Base-by-base conservation (phyloP, 1,139 yeast species). In the Insectozyma bohioensis region DNA sequence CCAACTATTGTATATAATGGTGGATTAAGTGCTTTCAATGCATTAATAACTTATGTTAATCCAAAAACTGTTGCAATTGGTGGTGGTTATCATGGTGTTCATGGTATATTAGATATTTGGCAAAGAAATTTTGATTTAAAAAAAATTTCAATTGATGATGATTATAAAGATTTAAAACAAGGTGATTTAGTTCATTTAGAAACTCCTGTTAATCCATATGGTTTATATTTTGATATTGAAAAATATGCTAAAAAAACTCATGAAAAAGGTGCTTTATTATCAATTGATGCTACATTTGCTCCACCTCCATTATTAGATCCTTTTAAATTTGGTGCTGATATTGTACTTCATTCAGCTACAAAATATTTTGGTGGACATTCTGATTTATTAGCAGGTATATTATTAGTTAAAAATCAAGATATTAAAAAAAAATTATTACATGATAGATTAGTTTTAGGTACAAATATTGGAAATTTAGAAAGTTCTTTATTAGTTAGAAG, bases 281-380 rank as follows among this genome's bases (percentile, higher is more conserved):
- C 80, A 16, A 82, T 88, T 6, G 97, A 90, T 55, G 76, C 96
- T 1, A 90, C 97, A 0, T 81, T 90, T 56, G 97, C 95, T 3
- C 97, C 97, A 15, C 95, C 95, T 11, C 96, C 96, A 6, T 62
- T 88, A 36, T 88, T 80, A 51, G 75, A 84, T 45, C 92, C 95
- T 5, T 87, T 86, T 60, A 66, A 71, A 24, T 81, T 72, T 46
- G 95, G 92, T 27, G 95, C 83, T 20, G 96, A 88, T 55, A 58
- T 85, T 48, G 77, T 88, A 11, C 64, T 90, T 78, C 96, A 88
- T 58, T 85, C 95, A 1, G 95, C 90, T 1, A 86, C 96, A 3
- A 88, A 88, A 55, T 90, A 80, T 58, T 81, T 87, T 52, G 96
- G 95, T 22, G 97, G 97, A 13, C 96, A 88, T 56, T 84, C 95